Evolutionary conservation across 805 yeast species (phyloP).

Genomic region (Zygosaccharomyces bailii): DNA sequence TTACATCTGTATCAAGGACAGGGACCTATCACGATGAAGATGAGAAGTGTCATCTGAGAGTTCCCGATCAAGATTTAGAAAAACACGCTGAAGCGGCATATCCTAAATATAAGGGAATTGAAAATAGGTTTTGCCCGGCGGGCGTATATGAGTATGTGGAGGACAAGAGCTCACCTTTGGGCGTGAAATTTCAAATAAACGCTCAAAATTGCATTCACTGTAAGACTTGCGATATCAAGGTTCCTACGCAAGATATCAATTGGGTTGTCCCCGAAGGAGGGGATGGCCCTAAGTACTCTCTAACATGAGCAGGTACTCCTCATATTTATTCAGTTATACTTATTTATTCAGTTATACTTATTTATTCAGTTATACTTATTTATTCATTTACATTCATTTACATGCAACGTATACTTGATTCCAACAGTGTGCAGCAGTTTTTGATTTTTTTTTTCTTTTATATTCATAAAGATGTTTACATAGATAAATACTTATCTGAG

Average conservation of each 20-base stretch:
- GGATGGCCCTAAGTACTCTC: constrained; percentile 93
- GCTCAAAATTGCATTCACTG: constrained; percentile 98
- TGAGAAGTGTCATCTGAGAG: constrained; percentile 81
- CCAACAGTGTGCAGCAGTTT: too few species aligned
- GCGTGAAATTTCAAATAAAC: constrained; percentile 87
- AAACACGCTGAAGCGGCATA: constrained; percentile 66
- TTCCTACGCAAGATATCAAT: constrained; percentile 87
- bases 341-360: constrained; percentile 6
- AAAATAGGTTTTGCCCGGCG: constrained; percentile 93
- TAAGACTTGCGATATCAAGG: constrained; percentile 97
- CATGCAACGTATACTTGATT: neutral
- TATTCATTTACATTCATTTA: neutral
- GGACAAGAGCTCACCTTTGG: constrained; percentile 52
- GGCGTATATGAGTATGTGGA: constrained; percentile 92
- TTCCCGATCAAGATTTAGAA: constrained; percentile 58
- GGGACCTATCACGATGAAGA: constrained; percentile 96
- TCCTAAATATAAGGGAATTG: constrained; percentile 81
- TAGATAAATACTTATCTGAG: neutral
- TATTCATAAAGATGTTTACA: neutral
- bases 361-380: neutral
- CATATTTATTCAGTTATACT: constrained; percentile 10
- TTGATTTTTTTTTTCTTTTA: neutral
- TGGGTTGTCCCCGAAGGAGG: constrained; percentile 99
- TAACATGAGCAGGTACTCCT: constrained; percentile 46
- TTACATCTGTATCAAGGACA: constrained; percentile 93